A percentile compares a stretch with the other conserved stretches of the same genome.
phyloP scores from a whole-genome alignment of 83 land plant species.

The Picea engelmannii region DNA sequence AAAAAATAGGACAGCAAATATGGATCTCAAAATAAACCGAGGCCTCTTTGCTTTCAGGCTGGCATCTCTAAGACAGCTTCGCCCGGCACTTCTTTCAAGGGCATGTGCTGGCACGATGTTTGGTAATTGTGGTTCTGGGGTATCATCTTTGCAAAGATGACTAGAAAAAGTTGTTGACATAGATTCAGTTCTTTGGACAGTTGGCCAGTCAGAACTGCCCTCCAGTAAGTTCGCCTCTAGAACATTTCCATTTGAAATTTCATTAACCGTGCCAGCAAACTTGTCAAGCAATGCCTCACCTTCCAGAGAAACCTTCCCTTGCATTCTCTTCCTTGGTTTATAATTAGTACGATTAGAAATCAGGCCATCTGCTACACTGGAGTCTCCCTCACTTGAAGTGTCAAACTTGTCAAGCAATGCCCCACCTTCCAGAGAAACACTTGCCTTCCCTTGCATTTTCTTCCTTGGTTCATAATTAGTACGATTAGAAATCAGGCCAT shows the following conservation, averaged over 20 bases:
- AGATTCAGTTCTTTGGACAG: background rate
- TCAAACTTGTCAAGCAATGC: background rate
- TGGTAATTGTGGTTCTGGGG: background rate
- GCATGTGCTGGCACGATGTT: background rate
- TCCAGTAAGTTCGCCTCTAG: background rate
- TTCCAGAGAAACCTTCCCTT: background rate
- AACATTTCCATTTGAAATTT: background rate
- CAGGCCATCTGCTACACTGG: background rate
- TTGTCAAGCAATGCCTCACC: background rate
- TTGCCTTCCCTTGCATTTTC: background rate
- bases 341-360: background rate
- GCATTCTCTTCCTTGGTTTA: background rate
- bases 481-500: background rate
- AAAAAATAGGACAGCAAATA: background rate
- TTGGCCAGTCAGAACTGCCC: slow-evolving; percentile 3
- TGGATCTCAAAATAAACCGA: background rate
- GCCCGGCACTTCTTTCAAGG: background rate
- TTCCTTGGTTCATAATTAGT: slow-evolving; percentile 2
- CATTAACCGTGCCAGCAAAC: background rate
- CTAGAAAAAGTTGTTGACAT: background rate
- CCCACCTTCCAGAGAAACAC: background rate
- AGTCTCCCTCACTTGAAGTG: slow-evolving; percentile 2
- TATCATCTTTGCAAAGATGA: background rate
- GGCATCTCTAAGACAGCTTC: background rate
- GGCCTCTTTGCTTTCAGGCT: slow-evolving; percentile 1